Conservation (phyloP, 1,284 basidiomycete genomes). For the Moniliella sp. region DNA sequence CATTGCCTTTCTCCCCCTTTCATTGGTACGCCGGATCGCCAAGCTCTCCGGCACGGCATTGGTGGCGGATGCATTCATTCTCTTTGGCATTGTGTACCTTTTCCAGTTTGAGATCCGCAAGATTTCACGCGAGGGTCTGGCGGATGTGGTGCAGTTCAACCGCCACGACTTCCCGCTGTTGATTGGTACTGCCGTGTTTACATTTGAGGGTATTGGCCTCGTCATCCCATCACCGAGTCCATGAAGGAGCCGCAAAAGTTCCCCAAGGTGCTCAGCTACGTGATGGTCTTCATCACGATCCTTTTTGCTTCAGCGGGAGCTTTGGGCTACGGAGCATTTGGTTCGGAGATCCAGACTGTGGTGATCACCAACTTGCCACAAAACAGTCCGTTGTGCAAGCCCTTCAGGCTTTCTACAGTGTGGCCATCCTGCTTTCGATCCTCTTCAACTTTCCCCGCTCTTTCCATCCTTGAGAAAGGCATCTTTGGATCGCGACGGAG, state of each 20-base stretch:
- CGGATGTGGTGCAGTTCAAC: constrained; percentile 76
- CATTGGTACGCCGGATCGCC: constrained; percentile 24
- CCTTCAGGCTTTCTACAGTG: constrained; percentile 40
- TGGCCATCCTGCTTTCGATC: constrained; percentile 78
- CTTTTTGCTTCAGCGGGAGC: constrained; percentile 77
- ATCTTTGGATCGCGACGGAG: constrained; percentile 52
- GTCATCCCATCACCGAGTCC: constrained; percentile 91
- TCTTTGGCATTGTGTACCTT: constrained; percentile 47
- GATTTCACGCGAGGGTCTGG: constrained; percentile 16
- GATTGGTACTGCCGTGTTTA: constrained; percentile 93
- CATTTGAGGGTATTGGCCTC: constrained; percentile 89
- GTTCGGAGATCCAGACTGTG: constrained; percentile 67
- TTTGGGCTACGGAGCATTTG: constrained; percentile 71
- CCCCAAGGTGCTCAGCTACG: constrained; percentile 62
- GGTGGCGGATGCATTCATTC: constrained; percentile 80
- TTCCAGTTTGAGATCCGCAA: constrained; percentile 26
- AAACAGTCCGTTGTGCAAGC: constrained; percentile 62
- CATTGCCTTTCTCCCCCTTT: constrained; percentile 46
- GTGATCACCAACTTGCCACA: constrained; percentile 82
- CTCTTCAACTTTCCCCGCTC: constrained; percentile 75
- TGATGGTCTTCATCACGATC: constrained; percentile 58
- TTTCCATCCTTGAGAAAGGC: constrained; percentile 88
- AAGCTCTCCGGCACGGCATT: constrained; percentile 80
- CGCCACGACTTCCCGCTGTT: constrained; percentile 65
- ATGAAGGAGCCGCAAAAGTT: constrained; percentile 80